Conservation (phyloP, 1,139 yeast species). For the Suhomyces bokatorum region DNA sequence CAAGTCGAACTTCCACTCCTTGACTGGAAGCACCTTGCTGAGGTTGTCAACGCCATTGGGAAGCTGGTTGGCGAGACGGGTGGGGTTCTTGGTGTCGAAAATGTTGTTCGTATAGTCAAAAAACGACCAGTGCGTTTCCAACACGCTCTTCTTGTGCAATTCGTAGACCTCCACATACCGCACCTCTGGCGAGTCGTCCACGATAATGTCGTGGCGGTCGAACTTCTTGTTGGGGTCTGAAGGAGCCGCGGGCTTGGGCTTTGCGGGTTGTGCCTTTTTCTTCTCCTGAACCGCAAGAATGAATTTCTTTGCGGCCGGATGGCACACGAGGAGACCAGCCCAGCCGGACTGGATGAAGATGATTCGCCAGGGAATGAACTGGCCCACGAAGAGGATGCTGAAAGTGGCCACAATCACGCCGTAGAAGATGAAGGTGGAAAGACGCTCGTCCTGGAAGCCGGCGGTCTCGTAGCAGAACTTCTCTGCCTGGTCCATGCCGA, state of each 20-base stretch:
- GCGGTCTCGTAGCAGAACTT: slow-evolving; percentile 61
- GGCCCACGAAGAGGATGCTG: slow-evolving; percentile 53
- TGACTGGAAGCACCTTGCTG: slow-evolving; percentile 63
- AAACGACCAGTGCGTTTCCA: slow-evolving; percentile 56
- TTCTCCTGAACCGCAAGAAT: slow-evolving; percentile 18
- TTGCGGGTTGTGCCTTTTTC: background rate
- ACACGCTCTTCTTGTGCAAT: slow-evolving; percentile 63
- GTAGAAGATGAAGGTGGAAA: slow-evolving; percentile 57
- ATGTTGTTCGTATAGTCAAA: slow-evolving; percentile 37
- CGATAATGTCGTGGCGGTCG: slow-evolving; percentile 52
- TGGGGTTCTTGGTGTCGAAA: slow-evolving; percentile 53
- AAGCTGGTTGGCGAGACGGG: slow-evolving; percentile 53
- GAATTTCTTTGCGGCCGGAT: slow-evolving; percentile 53
- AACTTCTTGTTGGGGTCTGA: slow-evolving; percentile 26
- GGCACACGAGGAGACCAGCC: slow-evolving; percentile 49
- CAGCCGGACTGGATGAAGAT: slow-evolving; percentile 60
- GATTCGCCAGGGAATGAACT: slow-evolving; percentile 61
- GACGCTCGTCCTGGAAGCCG: slow-evolving; percentile 69
- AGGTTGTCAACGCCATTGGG: slow-evolving; percentile 68
- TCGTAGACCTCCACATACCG: slow-evolving; percentile 73
- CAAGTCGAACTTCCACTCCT: slow-evolving; percentile 70
- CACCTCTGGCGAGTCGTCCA: slow-evolving; percentile 68
- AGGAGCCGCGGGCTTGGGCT: background rate
- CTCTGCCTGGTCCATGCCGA: slow-evolving; percentile 54
- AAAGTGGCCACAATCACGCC: slow-evolving; percentile 36